A percentile compares a stretch with the other conserved stretches of the same genome.
Conservation (phyloP, 2,329 filamentous ascomycete genomes). For the Venturia asperata region DNA sequence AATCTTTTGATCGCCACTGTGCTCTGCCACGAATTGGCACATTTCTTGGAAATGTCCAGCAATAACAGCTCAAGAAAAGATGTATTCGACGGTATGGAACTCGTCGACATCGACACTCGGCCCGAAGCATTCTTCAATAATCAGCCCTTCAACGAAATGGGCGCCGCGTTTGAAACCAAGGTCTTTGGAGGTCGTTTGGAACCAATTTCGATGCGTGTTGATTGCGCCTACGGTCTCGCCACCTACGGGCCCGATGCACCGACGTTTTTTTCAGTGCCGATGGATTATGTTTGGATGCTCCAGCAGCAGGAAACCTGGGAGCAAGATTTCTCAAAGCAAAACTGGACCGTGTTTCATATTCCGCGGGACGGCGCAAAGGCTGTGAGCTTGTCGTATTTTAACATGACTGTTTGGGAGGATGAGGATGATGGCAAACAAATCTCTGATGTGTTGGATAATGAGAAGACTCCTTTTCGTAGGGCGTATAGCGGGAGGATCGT, state of each 20-base stretch:
- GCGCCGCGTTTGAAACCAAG: constrained; percentile 34
- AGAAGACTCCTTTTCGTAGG: constrained; percentile 32
- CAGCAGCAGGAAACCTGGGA: constrained; percentile 35
- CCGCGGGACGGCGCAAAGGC: constrained; percentile 33
- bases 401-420: constrained; percentile 36
- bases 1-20: constrained; percentile 35
- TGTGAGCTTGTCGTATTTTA: constrained; percentile 33
- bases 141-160: constrained; percentile 36
- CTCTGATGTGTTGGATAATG: constrained; percentile 32
- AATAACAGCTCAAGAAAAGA: constrained; percentile 32
- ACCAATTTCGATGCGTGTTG: constrained; percentile 33
- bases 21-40: constrained; percentile 34
- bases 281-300: constrained; percentile 34
- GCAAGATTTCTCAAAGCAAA: constrained; percentile 24
- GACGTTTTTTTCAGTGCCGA: constrained; percentile 32
- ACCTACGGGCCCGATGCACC: constrained; percentile 29
- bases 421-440: constrained; percentile 32
- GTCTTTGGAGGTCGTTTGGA: constrained; percentile 35
- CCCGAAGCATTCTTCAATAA: constrained; percentile 35
- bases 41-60: constrained; percentile 35
- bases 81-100: constrained; percentile 19
- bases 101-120: constrained; percentile 22
- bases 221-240: constrained; percentile 34
- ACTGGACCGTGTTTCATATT: constrained; percentile 30
- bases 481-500: constrained; percentile 34